These are phyloP conservation scores for Hemileccinum rubropunctum DNA, from an alignment of 768 basidiomycete genomes.

Conservation along the genomic window DNA sequence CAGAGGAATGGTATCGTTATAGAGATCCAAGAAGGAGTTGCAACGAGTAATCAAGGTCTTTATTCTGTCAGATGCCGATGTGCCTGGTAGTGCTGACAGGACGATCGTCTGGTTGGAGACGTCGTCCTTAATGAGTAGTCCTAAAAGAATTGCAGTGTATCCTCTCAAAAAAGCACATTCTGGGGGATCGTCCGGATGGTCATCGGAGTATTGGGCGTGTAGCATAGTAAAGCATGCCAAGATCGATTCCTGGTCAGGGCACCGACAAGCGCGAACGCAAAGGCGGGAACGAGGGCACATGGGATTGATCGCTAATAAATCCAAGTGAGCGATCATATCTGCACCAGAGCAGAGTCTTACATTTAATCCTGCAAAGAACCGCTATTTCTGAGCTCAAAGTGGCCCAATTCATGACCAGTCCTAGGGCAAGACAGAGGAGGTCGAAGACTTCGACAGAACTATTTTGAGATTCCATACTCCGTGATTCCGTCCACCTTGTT, in stretches of 20 bases:
- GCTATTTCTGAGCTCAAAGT: conserved; percentile 54
- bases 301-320: conserved; percentile 47
- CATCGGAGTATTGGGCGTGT: conserved; percentile 40
- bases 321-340: not conserved
- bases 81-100: conserved; percentile 35
- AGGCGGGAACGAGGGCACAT: conserved; percentile 45
- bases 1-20: conserved; percentile 32
- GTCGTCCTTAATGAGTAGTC: conserved; percentile 40
- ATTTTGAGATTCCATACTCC: conserved; percentile 1
- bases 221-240: conserved; percentile 51
- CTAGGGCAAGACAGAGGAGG: conserved; percentile 70
- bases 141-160: conserved; percentile 75
- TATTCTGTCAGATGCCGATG: conserved; percentile 29
- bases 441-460: conserved; percentile 52
- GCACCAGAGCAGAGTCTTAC: conserved; percentile 37
- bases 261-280: conserved; percentile 56
- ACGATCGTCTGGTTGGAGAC: conserved; percentile 32
- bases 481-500: conserved; percentile 17
- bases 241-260: conserved; percentile 42
- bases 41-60: conserved; percentile 35
- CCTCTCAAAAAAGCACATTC: conserved; percentile 61
- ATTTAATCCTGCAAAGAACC: conserved; percentile 41
- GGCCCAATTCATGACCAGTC: conserved; percentile 72
- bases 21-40: conserved; percentile 41
- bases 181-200: conserved; percentile 18